phyloP scores from a whole-genome alignment of 371 early-diverging fungal genomes.

The Apophysomyces sp. region DNA sequence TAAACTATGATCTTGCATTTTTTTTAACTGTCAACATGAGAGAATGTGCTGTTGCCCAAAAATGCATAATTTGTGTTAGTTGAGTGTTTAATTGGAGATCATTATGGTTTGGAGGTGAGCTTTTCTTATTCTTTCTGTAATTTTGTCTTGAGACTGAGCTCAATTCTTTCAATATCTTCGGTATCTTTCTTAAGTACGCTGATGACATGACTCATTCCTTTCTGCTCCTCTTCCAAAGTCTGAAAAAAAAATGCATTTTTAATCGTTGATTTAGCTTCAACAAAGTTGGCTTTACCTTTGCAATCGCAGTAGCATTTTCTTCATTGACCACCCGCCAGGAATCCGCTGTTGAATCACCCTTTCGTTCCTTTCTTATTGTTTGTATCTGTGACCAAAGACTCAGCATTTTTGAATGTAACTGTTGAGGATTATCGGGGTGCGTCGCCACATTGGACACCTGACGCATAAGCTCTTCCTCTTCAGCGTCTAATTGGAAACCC shows the following conservation, averaged over 20 bases:
- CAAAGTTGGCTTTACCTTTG: conserved; percentile 8
- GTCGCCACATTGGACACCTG: conserved; percentile 4
- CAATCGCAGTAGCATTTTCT: conserved; percentile 13
- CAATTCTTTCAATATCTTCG: conserved; percentile 8
- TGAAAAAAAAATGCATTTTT: not conserved
- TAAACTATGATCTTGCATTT: too few relatives aligned
- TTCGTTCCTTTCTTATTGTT: conserved; percentile 2
- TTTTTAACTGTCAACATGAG: not conserved
- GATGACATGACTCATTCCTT: conserved; percentile 15
- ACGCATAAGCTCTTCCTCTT: conserved; percentile 17
- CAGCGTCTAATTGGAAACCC: conserved; percentile 14
- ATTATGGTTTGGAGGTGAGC: not conserved
- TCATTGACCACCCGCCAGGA: conserved; percentile 15
- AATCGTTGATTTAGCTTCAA: not conserved
- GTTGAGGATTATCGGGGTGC: conserved; percentile 11
- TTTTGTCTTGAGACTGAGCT: conserved; percentile 9
- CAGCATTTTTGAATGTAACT: conserved; percentile 10
- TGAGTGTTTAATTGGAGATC: not conserved
- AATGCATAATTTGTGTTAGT: not conserved
- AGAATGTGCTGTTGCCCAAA: not conserved
- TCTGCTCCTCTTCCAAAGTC: conserved; percentile 11
- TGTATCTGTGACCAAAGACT: conserved; percentile 12
- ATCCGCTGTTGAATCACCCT: not conserved
- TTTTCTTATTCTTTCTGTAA: not conserved
- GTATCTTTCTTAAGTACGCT: conserved; percentile 10